Evolutionary conservation across 495 filamentous ascomycete species (phyloP).

Genomic region (Staphylotrichum longicolle): DNA sequence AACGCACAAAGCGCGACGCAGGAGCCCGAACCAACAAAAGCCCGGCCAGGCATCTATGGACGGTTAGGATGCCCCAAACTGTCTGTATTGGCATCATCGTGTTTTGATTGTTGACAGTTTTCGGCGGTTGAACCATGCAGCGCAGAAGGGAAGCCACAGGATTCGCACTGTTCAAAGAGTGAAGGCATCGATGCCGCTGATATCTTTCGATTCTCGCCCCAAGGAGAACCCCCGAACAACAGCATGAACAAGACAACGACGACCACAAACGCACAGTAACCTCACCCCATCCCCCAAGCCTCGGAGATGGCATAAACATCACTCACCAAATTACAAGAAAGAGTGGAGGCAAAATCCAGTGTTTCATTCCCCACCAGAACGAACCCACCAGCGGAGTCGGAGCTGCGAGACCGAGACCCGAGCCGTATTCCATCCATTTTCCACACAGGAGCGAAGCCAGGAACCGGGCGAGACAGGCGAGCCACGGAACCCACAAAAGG

Average conservation of each 20-base stretch:
- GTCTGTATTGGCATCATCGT: not conserved
- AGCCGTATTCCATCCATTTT: not conserved
- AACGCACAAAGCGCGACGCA: no score
- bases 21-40: no score
- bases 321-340: not conserved
- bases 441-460: no score
- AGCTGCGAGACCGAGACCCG: not conserved
- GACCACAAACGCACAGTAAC: not conserved
- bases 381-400: not conserved
- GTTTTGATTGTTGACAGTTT: no score
- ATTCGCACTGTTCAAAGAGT: not conserved
- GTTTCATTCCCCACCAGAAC: not conserved
- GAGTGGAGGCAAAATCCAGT: not conserved
- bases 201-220: no score
- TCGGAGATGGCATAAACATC: conserved; percentile 12
- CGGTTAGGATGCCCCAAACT: no score
- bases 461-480: no score
- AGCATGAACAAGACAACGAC: no score
- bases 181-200: no score
- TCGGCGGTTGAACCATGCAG: not conserved
- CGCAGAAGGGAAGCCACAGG: not conserved
- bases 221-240: no score
- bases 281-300: not conserved
- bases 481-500: conserved; percentile 1
- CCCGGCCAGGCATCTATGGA: no score